Base-by-base conservation (phyloP, 2,329 filamentous ascomycete species). In the Gnomoniopsis smithogilvyi region DNA sequence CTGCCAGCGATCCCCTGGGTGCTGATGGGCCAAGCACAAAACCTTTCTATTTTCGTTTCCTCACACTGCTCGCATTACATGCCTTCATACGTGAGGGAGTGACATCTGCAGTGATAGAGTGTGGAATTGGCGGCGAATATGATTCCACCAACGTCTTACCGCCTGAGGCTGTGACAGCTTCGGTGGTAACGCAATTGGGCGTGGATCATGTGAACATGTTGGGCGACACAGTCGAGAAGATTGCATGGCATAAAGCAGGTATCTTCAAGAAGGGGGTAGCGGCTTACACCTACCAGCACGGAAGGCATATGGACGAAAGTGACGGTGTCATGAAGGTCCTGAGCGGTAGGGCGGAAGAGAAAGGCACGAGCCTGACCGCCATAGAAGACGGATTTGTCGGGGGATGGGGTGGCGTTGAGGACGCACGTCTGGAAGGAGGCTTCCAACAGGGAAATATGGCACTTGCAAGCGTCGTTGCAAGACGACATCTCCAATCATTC, bases 171-270 rank as follows among this genome's bases (percentile, higher is more conserved):
- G n/a, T n/a, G n/a, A n/a, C n/a, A n/a, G n/a, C n/a, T n/a, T n/a
- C n/a, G n/a, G n/a, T n/a, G n/a, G n/a, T n/a, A n/a, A n/a, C n/a
- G n/a, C n/a, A n/a, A n/a, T n/a, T n/a, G n/a, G n/a, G n/a, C n/a
- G n/a, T n/a, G n/a, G 93, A 97, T 67, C 93, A 97, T 72, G 86
- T 89, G 1, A 85, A 82, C 4, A 86, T 96, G 80, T 78, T 97
- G 38, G 93, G 93, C 12, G 80, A 83, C 41, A 93, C 91, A 0
- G 82, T 94, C 53, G 87, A 90, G 58, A 79, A 91, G 68, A 96
- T 96, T 64, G 74, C 92, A 3, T 96, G 92, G 93, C 91, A 96
- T 71, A 97, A 97, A 73, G 88, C 88, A 7, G 93, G 93, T 1
- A 90, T 97, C 48, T 88, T 96, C 70, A 96, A 96, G 72, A 54